Percentiles rank a stretch among this genome's conserved stretches.
These are phyloP conservation scores for Jatropha multifida DNA, from an alignment of 441 rosid genomes.

Conservation along the genomic window DNA sequence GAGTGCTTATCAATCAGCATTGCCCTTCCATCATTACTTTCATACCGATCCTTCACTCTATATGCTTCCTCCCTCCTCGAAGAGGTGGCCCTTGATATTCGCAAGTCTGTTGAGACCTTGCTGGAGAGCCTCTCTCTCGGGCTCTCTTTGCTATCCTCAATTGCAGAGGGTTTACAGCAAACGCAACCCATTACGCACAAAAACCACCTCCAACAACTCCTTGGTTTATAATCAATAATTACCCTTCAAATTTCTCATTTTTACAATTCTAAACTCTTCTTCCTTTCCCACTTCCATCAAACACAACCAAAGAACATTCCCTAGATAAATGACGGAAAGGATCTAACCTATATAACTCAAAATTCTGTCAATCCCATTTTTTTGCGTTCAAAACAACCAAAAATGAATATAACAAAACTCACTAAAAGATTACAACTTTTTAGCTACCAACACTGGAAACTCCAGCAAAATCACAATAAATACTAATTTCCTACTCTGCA, in stretches of 20 bases:
- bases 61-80: conserved; percentile 74
- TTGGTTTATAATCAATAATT: conserved; percentile 36
- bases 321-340: conserved; percentile 11
- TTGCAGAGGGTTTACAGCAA: conserved; percentile 83
- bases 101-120: conserved; percentile 57
- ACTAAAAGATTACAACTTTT: conserved; percentile 15
- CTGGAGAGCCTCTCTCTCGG: conserved; percentile 68
- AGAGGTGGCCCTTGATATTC: conserved; percentile 62
- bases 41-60: conserved; percentile 56
- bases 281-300: conserved; percentile 27
- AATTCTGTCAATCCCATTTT: conserved; percentile 19
- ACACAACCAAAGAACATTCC: conserved; percentile 17
- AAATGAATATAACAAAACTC: conserved; percentile 17
- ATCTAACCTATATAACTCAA: conserved; percentile 14
- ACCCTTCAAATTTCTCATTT: conserved; percentile 28
- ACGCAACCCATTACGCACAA: conserved; percentile 71
- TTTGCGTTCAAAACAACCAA: conserved; percentile 1
- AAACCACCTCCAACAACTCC: conserved; percentile 37
- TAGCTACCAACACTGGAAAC: conserved; percentile 11
- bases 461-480: conserved; percentile 14
- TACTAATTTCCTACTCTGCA: conserved; percentile 5
- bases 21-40: conserved; percentile 57
- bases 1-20: conserved; percentile 63
- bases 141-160: conserved; percentile 84
- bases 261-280: conserved; percentile 24